Percentiles rank a stretch among this genome's conserved stretches.
These are phyloP conservation scores for Trichophaea hybrida DNA, from an alignment of 2,329 filamentous ascomycete species.

Conservation along the genomic window DNA sequence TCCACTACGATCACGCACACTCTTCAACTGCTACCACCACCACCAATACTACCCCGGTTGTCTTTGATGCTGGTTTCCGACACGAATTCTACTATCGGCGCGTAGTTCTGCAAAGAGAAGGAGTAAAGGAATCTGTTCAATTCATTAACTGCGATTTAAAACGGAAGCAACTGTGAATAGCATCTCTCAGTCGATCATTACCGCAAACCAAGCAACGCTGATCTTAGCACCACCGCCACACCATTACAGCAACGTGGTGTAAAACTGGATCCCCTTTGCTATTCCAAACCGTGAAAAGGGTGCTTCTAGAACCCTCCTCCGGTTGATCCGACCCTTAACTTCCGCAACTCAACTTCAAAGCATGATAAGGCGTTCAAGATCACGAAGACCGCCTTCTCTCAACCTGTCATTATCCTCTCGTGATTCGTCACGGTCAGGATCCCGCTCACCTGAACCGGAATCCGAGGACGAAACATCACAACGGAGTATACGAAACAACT, in stretches of 20 bases:
- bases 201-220: not conserved
- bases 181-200: no score
- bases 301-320: not conserved
- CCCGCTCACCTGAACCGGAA: constrained; percentile 22
- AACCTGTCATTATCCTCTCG: constrained; percentile 26
- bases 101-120: not conserved
- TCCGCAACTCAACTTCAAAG: not conserved
- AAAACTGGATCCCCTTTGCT: not conserved
- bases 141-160: not conserved
- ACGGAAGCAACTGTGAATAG: not conserved
- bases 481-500: constrained; percentile 15
- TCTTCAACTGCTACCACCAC: not conserved
- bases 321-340: constrained; percentile 4
- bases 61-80: not conserved
- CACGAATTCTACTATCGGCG: not conserved
- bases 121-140: not conserved
- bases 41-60: not conserved
- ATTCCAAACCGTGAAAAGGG: not conserved
- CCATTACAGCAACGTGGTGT: not conserved
- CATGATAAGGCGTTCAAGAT: constrained; percentile 25
- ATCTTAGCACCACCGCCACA: not conserved
- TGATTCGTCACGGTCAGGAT: constrained; percentile 22
- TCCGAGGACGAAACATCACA: constrained; percentile 25
- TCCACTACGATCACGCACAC: not conserved
- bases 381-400: constrained; percentile 26